These are phyloP conservation scores for Pisolithus marmoratus DNA, from an alignment of 768 basidiomycete genomes.

Conservation along the genomic window DNA sequence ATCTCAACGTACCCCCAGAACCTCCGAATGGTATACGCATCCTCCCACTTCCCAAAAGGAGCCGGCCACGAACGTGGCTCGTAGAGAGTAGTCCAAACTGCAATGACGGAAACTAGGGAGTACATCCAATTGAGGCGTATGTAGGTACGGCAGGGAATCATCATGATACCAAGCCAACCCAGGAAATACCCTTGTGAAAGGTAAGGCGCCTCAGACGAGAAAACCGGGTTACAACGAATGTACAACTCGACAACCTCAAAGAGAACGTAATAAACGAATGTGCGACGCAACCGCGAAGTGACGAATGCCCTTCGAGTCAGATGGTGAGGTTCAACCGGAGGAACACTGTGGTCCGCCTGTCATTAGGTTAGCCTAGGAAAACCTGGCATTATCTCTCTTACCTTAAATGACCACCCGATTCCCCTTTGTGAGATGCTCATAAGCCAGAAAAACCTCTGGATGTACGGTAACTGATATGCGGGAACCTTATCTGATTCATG, in stretches of 20 bases:
- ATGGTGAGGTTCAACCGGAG: not conserved
- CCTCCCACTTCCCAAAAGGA: not conserved
- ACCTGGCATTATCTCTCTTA: not conserved
- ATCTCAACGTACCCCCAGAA: not conserved
- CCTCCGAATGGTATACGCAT: not conserved
- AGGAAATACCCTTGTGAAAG: not conserved
- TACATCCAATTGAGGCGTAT: not conserved
- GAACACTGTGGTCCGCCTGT: not conserved
- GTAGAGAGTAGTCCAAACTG: not conserved
- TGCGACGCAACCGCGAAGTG: not conserved
- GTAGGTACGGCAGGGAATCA: not conserved
- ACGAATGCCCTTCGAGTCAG: not conserved
- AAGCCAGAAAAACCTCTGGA: not conserved
- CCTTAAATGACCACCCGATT: not conserved
- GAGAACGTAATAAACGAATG: not conserved
- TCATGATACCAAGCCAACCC: not conserved
- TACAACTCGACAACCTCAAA: slow-evolving; percentile 1
- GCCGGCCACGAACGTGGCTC: not conserved
- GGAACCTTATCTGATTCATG: not conserved
- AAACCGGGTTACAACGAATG: slow-evolving; percentile 2
- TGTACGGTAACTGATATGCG: not conserved
- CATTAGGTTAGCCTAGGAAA: not conserved
- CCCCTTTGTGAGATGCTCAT: not conserved
- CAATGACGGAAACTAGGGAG: not conserved
- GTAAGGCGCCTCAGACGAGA: not conserved